Evolutionary conservation across 495 filamentous ascomycete genomes (phyloP), one percentile per base, ranked within the genome.

Genomic region (Penicillium silybi): DNA sequence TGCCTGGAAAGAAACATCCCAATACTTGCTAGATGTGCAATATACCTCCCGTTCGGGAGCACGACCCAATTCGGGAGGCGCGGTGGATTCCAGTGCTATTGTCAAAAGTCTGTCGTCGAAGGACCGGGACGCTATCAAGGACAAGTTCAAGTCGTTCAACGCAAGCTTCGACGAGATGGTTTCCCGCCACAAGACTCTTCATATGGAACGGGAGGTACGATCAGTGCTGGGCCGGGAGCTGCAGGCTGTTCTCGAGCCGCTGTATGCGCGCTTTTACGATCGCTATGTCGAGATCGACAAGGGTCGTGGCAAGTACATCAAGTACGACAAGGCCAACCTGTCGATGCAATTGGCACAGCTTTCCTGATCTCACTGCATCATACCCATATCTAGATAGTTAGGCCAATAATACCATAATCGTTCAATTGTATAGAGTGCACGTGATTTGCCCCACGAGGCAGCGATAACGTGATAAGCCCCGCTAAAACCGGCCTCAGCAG

Each of bases 201-300:
- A 77, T 55, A 92, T 92, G 83, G 93, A 99, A 71, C 78, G 85
- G 25, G 93, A 97, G 67, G 92, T 99, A 39, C 77, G 88, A 44
- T 75, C 78, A 42, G 82, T 84, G 70, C 75, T 97, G 55, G 81
- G 80, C 13, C 84, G 85, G 56, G 92, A 96, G 62, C 83, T 97
- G 52, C 88, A 90, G 70, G 82, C 82, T 45, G 87, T 95, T 66
- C 85, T 97, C 40, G 92, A 96, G 72, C 91, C 95, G 41, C 79
- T 99, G 16, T 99, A 99, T 75, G 83, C 83, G 44, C 81, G 95
- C 11, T 99, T 97, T 72, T 96, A 90, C 78, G 95, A 97, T 72
- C 84, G 92, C 17, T 99, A 99, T 71, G 92, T 97, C 66, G 93
- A 97, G 74, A 79, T 96, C 57, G 95, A 97, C 71, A 96, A 93